These are phyloP conservation scores for Forsythia viridissima DNA, from an alignment of 257 asterid species.

Conservation along the genomic window DNA sequence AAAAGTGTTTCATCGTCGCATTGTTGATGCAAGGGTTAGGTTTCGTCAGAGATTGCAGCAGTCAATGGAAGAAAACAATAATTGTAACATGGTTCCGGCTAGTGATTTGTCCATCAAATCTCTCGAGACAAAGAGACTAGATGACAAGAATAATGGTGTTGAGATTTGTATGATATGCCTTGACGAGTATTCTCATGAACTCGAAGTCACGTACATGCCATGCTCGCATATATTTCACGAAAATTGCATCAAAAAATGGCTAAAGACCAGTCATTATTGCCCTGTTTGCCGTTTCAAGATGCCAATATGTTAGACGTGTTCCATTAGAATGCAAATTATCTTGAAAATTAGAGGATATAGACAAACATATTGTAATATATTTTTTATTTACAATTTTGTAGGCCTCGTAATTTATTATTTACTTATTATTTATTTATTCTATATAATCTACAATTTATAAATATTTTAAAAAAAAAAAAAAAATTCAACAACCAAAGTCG, in stretches of 20 bases:
- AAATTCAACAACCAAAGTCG: too few relatives aligned
- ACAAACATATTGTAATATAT: too few relatives aligned
- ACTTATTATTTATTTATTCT: too few relatives aligned
- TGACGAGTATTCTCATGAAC: not conserved
- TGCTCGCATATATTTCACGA: not conserved
- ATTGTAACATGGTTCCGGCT: not conserved
- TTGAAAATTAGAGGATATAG: too few relatives aligned
- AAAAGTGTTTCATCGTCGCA: not conserved
- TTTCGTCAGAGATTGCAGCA: not conserved
- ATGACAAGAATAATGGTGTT: too few relatives aligned
- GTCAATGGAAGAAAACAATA: not conserved
- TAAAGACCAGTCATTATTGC: not conserved
- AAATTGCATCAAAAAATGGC: not conserved
- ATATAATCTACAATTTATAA: too few relatives aligned
- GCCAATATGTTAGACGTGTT: not conserved
- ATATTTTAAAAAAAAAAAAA: too few relatives aligned
- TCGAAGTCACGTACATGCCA: not conserved
- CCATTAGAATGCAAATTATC: too few relatives aligned
- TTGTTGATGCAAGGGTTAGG: not conserved
- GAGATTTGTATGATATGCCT: not conserved
- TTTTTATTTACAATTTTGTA: too few relatives aligned
- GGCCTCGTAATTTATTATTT: too few relatives aligned
- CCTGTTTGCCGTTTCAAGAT: not conserved
- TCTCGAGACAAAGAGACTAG: not conserved
- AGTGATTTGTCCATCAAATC: not conserved